phyloP scores from a whole-genome alignment of 1,139 yeast species.

The Meyerozyma sp. region DNA sequence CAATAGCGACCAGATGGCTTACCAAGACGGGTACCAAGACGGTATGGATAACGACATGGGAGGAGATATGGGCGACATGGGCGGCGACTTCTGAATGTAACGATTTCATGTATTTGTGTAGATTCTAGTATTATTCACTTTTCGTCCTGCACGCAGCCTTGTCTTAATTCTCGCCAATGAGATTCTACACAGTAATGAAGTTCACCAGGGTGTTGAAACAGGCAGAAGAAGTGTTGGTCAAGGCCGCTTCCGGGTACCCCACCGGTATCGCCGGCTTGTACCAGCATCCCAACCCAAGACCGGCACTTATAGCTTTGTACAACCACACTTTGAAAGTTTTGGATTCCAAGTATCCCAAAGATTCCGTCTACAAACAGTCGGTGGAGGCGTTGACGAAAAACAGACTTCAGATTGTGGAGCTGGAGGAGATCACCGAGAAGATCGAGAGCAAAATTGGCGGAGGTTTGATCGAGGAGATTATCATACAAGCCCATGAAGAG shows the following conservation, averaged over 20 bases:
- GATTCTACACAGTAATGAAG: conserved; percentile 25
- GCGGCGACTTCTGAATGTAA: conserved; percentile 8
- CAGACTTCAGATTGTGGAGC: conserved; percentile 63
- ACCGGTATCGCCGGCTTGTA: conserved; percentile 77
- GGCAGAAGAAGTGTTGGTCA: conserved; percentile 58
- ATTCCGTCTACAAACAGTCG: conserved; percentile 71
- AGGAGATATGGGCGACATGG: conserved; percentile 16
- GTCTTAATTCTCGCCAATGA: conserved; percentile 17
- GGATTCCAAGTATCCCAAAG: conserved; percentile 57
- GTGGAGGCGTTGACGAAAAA: conserved; percentile 69
- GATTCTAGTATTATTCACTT: background rate
- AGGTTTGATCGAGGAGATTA: conserved; percentile 79
- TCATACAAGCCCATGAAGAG: conserved; percentile 83
- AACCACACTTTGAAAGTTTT: conserved; percentile 61
- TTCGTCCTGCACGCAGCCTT: background rate
- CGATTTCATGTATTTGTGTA: background rate
- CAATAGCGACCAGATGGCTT: conserved; percentile 21
- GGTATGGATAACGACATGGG: conserved; percentile 23
- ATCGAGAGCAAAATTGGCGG: conserved; percentile 75
- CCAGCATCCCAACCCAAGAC: conserved; percentile 83
- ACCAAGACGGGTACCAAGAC: conserved; percentile 29
- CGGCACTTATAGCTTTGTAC: conserved; percentile 68
- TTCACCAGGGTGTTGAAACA: conserved; percentile 42
- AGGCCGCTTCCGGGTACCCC: conserved; percentile 64
- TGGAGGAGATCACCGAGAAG: conserved; percentile 55